Evolutionary conservation across 768 basidiomycete species (phyloP).

Genomic region (Mrakia gelida): DNA sequence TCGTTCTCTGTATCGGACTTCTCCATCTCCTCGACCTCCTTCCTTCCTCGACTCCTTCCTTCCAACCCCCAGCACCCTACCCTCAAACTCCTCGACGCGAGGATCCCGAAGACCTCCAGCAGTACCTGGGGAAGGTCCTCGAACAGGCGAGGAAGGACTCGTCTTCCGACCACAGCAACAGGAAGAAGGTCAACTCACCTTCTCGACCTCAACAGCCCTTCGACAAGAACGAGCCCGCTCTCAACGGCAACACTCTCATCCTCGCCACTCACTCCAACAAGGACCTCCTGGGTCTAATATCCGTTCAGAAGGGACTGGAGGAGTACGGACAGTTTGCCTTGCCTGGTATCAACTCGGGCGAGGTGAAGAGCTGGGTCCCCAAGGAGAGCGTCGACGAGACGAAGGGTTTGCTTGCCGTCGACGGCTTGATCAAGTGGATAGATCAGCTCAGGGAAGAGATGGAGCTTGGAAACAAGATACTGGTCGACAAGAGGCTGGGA

Average conservation of each 20-base stretch:
- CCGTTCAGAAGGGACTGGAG: background rate
- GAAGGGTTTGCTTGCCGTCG: background rate
- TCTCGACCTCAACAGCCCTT: background rate
- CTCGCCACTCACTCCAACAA: background rate
- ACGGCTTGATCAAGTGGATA: background rate
- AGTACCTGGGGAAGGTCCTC: background rate
- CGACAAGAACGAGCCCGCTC: background rate
- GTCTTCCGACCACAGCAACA: background rate
- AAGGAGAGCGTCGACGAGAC: background rate
- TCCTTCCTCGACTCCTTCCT: background rate
- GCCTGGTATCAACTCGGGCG: background rate
- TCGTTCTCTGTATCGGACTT: background rate
- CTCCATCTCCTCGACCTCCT: slow-evolving; percentile 9
- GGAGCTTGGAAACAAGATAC: background rate
- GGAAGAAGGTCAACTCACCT: background rate
- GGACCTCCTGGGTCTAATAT: background rate
- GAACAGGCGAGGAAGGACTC: background rate
- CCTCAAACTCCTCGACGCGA: background rate
- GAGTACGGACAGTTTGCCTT: background rate
- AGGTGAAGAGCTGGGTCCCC: background rate
- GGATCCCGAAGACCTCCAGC: background rate
- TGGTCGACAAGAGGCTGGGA: background rate
- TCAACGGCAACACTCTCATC: slow-evolving; percentile 1
- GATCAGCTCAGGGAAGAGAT: background rate
- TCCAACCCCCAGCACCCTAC: background rate